Evolutionary conservation across 2,329 filamentous ascomycete genomes (phyloP).

Genomic region (Rosellinia necatrix): DNA sequence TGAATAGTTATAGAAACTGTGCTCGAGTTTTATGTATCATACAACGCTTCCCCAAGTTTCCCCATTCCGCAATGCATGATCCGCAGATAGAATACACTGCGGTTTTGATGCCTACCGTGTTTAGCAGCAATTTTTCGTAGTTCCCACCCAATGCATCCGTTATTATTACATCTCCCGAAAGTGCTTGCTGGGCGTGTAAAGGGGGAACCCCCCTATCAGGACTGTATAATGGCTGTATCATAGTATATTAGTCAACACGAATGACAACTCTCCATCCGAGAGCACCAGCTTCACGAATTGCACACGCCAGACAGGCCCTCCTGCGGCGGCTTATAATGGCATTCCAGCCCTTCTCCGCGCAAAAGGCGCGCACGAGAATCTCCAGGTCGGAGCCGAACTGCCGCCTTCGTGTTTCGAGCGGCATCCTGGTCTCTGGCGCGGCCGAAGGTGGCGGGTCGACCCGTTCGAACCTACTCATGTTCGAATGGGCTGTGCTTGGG

Average conservation of each 20-base stretch:
- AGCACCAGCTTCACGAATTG: conserved; percentile 74
- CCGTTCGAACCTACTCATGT: conserved; percentile 35
- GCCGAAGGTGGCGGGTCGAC: conserved; percentile 33
- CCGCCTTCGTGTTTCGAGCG: conserved; percentile 59
- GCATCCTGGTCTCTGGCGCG: conserved; percentile 54
- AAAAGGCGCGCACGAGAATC: conserved; percentile 72
- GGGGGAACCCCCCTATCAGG: background rate
- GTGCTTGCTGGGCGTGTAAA: background rate
- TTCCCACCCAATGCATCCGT: conserved; percentile 1
- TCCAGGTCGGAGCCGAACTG: conserved; percentile 70
- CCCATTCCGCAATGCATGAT: background rate
- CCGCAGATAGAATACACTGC: background rate
- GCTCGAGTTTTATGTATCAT: conserved; percentile 11
- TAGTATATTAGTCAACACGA: conserved; percentile 52
- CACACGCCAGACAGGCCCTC: conserved; percentile 73
- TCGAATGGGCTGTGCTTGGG: conserved; percentile 37
- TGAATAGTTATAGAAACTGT: conserved; percentile 18
- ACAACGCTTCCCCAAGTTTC: background rate
- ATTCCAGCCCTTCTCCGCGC: conserved; percentile 75
- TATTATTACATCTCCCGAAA: background rate
- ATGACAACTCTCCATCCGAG: conserved; percentile 72
- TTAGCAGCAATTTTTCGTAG: conserved; percentile 12
- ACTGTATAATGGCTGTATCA: background rate
- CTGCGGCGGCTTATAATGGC: conserved; percentile 70
- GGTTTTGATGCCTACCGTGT: background rate